Conservation (phyloP, 371 early-diverging fungal species). For the Batkoa obscura region DNA sequence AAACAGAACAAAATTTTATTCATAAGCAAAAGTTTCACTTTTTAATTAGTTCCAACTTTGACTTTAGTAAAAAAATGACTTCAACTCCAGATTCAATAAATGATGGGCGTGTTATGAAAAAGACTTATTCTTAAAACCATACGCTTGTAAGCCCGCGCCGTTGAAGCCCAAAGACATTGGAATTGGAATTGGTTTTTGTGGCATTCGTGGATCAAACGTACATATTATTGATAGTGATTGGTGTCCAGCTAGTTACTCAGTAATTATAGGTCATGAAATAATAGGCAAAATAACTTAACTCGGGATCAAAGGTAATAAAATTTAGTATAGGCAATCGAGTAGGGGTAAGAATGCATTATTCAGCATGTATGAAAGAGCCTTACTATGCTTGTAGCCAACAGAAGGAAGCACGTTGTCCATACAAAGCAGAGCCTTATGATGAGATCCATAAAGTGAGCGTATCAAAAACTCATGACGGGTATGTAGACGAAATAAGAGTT, state of each 20-base stretch:
- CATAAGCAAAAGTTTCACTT: too few species aligned
- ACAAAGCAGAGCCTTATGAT: conserved; percentile 18
- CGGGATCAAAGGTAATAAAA: conserved; percentile 22
- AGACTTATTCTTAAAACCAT: conserved; percentile 15
- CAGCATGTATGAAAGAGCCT: conserved; percentile 20
- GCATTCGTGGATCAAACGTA: conserved; percentile 36
- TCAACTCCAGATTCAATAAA: too few species aligned
- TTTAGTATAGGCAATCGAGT: conserved; percentile 51
- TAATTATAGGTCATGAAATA: conserved; percentile 56
- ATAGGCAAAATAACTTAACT: conserved; percentile 37
- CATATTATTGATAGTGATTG: conserved; percentile 43
- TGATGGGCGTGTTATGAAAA: conserved; percentile 15
- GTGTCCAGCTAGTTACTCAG: conserved; percentile 16
- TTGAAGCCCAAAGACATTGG: conserved; percentile 25
- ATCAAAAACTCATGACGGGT: conserved; percentile 22
- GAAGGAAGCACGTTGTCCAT: conserved; percentile 40
- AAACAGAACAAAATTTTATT: too few species aligned
- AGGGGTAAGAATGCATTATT: conserved; percentile 44
- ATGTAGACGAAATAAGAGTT: conserved; percentile 17
- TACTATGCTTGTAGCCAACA: conserved; percentile 45
- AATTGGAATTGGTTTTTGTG: conserved; percentile 24
- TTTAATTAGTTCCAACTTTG: too few species aligned
- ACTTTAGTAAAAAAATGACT: too few species aligned
- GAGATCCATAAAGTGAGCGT: neutral
- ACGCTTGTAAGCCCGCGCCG: conserved; percentile 21